phyloP scores from a whole-genome alignment of 805 yeast genomes.

The Cyberlindnera galapagoensis region DNA sequence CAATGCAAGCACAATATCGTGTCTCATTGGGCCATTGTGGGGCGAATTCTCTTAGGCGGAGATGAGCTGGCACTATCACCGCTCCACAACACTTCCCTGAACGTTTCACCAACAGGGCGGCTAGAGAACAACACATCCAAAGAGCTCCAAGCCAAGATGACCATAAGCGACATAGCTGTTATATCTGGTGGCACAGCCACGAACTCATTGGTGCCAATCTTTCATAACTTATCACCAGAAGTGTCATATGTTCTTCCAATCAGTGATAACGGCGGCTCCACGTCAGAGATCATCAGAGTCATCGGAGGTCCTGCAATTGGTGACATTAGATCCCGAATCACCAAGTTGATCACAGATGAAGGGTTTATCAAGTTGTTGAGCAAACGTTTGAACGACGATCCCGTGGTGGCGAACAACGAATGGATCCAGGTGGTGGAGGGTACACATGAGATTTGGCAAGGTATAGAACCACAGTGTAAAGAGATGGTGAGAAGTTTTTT shows the following conservation, averaged over 20 bases:
- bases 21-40: no score
- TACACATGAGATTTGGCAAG: constrained; percentile 60
- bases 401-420: constrained; percentile 50
- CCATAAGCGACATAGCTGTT: constrained; percentile 20
- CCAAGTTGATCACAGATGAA: constrained; percentile 59
- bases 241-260: constrained; percentile 73
- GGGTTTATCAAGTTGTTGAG: constrained; percentile 33
- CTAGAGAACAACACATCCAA: neutral
- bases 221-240: constrained; percentile 35
- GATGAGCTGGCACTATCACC: no score
- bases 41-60: no score
- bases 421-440: constrained; percentile 84
- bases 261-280: constrained; percentile 92
- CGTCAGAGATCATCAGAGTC: constrained; percentile 79
- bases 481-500: constrained; percentile 74
- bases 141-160: neutral
- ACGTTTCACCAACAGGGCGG: no score
- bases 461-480: constrained; percentile 48
- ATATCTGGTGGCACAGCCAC: constrained; percentile 89
- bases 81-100: no score
- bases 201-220: constrained; percentile 61
- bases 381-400: constrained; percentile 43
- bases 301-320: constrained; percentile 96
- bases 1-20: no score
- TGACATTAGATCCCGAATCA: constrained; percentile 77